phyloP scores from a whole-genome alignment of 441 rosid genomes.

The Arabidopsis hybrid region DNA sequence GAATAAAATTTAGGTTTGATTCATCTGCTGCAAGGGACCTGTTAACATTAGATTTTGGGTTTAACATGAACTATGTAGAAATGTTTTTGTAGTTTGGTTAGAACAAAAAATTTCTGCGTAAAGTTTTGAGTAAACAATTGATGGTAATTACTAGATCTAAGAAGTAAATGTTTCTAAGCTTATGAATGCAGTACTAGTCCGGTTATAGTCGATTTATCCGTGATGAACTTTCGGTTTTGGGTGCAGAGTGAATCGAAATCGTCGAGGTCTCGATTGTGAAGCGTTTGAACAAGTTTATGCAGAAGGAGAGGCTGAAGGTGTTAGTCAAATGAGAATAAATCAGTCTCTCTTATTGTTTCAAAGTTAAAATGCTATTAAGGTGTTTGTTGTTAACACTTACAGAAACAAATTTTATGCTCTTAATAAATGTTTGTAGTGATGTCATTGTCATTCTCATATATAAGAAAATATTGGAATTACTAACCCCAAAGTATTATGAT shows the following conservation, averaged over 20 bases:
- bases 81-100: not conserved
- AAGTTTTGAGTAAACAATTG: not conserved
- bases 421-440: constrained; percentile 10
- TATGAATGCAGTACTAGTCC: not conserved
- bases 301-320: constrained; percentile 26
- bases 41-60: not conserved
- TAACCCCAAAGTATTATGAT: constrained; percentile 2
- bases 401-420: not conserved
- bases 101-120: not conserved
- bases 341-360: constrained; percentile 15
- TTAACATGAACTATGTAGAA: not conserved
- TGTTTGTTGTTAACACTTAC: not conserved
- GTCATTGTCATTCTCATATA: not conserved
- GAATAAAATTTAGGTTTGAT: too few relatives aligned
- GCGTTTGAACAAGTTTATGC: constrained; percentile 12
- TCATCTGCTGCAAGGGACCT: too few relatives aligned
- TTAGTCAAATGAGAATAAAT: constrained; percentile 34
- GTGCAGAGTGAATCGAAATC: constrained; percentile 45
- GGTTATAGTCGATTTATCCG: not conserved
- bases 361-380: constrained; percentile 5
- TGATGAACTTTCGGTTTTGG: constrained; percentile 2
- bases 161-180: constrained; percentile 2
- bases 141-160: not conserved
- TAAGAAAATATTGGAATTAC: not conserved
- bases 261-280: constrained; percentile 41